These are phyloP conservation scores for Ogataea methanolica DNA, from an alignment of 805 yeast species.

Conservation along the genomic window DNA sequence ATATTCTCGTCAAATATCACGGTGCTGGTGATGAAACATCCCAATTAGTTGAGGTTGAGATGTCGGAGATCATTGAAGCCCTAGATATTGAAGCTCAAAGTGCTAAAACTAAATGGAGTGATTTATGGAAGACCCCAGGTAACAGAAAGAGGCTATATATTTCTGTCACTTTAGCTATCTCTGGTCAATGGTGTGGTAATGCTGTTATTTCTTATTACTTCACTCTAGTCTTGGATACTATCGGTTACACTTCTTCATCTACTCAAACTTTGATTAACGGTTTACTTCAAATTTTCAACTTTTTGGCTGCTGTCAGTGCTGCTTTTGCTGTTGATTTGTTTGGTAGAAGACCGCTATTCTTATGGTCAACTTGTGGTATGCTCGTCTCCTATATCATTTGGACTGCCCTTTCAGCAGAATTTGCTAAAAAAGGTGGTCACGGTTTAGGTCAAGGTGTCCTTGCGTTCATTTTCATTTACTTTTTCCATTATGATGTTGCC, in stretches of 20 bases:
- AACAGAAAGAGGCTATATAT: conserved; percentile 34
- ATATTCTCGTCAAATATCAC: conserved; percentile 5
- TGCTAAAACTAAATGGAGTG: conserved; percentile 27
- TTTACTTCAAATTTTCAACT: conserved; percentile 42
- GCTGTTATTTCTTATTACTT: conserved; percentile 43
- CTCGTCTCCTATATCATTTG: conserved; percentile 34
- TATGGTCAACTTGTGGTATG: conserved; percentile 33
- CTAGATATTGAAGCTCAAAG: conserved; percentile 31
- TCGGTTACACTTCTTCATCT: conserved; percentile 43
- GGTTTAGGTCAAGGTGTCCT: conserved; percentile 10
- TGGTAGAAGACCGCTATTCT: conserved; percentile 33
- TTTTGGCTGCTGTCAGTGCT: conserved; percentile 27
- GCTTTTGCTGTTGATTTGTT: conserved; percentile 26
- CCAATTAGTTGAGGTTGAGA: conserved; percentile 32
- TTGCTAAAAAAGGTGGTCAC: background rate
- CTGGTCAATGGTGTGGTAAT: conserved; percentile 41
- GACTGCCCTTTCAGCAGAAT: conserved; percentile 42
- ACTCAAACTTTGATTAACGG: conserved; percentile 47
- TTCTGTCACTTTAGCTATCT: conserved; percentile 22
- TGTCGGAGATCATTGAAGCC: conserved; percentile 30
- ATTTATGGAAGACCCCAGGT: conserved; percentile 30
- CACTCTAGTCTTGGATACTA: conserved; percentile 40
- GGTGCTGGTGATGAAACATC: conserved; percentile 28
- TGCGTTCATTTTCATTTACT: conserved; percentile 21
- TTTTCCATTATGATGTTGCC: conserved; percentile 38